Evolutionary conservation across 2,329 filamentous ascomycete genomes (phyloP), one percentile per base, ranked within the genome.

Genomic region (Alternaria sp.): DNA sequence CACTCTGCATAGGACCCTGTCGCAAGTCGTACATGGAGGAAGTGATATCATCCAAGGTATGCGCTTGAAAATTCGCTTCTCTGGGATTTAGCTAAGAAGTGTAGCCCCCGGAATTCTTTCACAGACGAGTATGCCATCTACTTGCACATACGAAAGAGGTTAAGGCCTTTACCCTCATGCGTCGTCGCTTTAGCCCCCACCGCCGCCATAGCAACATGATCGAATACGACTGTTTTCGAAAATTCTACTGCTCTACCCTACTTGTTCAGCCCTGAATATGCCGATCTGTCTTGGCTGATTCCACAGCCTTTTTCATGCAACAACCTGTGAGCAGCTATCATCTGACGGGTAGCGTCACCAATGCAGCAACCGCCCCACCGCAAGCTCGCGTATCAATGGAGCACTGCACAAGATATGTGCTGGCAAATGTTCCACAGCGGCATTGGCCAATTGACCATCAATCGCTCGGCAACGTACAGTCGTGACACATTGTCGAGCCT

Each of bases 351-450:
- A 64, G 51, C 61, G 56, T 47, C 57, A 63, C 44, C 28, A 26
- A 28, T 57, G 45, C 51, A 58, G 46, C 30, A n/a, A 49, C 50
- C 43, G 49, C 43, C 55, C 44, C 41, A 44, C 46, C 33, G 33
- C 43, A 33, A 56, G 10, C 44, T 58, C 25, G 51, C 23, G 23
- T 55, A 47, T 45, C 20, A 55, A 64, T 61, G 23, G 26, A 30
- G 15, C 44, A 64, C 44, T 25, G 18, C 53, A 25, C 50, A 44
- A 51, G 26, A 28, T 58, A 50, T 73, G 69, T 60, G 70, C 58
- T 74, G 71, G 69, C 70, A 73, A 53, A 58, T 68, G 72, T 76
- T 68, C 56, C 72, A 76, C 73, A 9, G 58, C 57, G 25, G 47
- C 33, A 58, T 49, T 58, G 47, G 43, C 25, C 44, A n/a, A 53